Evolutionary conservation across 768 basidiomycete species (phyloP).

Genomic region (Ramaria sp.): DNA sequence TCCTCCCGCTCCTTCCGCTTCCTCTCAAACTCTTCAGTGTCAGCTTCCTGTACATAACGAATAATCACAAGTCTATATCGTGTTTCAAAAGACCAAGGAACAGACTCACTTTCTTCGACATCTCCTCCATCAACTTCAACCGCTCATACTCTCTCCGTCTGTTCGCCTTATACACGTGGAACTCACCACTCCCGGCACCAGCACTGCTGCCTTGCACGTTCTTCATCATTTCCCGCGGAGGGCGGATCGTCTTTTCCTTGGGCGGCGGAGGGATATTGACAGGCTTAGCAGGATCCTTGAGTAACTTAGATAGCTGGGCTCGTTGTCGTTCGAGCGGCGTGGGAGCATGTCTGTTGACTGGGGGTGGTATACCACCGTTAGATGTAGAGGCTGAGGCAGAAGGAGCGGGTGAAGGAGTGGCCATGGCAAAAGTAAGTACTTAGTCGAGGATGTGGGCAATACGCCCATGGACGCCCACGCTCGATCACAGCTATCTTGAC

Average conservation of each 20-base stretch:
- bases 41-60: constrained; percentile 44
- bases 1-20: constrained; percentile 65
- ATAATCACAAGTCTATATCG: neutral
- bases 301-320: constrained; percentile 71
- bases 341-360: constrained; percentile 32
- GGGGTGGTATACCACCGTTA: neutral
- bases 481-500: too few species aligned
- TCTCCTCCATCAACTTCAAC: constrained; percentile 82
- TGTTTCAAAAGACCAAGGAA: neutral
- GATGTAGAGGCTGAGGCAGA: neutral
- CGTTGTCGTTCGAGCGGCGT: constrained; percentile 44
- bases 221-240: constrained; percentile 96
- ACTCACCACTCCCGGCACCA: constrained; percentile 94
- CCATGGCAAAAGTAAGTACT: neutral
- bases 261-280: constrained; percentile 71
- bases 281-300: constrained; percentile 81
- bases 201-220: constrained; percentile 98
- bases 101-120: constrained; percentile 54
- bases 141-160: constrained; percentile 92
- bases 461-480: neutral
- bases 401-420: neutral
- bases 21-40: constrained; percentile 61
- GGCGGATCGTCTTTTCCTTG: constrained; percentile 70
- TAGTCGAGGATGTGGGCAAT: too few species aligned
- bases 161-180: constrained; percentile 97